Percentiles rank a stretch among this genome's conserved stretches.
Evolutionary conservation across 1,284 basidiomycete species (phyloP).

Genomic region (Sanghuangporus sanghuang): DNA sequence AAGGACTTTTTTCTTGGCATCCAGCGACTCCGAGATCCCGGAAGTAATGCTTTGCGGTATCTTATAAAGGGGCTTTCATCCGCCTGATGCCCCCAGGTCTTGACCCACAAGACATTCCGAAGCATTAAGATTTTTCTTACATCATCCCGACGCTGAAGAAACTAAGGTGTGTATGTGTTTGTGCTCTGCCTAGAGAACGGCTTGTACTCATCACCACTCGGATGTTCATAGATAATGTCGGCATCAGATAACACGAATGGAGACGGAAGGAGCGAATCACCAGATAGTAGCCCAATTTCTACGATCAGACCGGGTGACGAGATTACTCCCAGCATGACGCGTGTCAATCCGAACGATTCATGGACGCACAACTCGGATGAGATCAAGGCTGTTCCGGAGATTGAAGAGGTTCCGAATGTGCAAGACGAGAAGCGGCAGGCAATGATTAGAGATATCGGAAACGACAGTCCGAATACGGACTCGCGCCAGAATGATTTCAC

Average conservation of each 20-base stretch:
- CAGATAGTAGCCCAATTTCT: not conserved
- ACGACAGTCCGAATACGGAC: conserved; percentile 9
- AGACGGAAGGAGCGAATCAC: not conserved
- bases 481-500: conserved; percentile 49
- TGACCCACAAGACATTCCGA: not conserved
- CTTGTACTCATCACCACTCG: not conserved
- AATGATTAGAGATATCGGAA: not conserved
- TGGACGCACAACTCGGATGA: not conserved
- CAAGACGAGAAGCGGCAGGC: not conserved
- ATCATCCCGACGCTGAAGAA: not conserved
- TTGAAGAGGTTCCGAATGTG: not conserved
- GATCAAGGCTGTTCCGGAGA: not conserved
- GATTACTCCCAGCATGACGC: too few species aligned
- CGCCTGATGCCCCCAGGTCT: not conserved
- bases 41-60: not conserved
- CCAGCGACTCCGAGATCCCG: not conserved
- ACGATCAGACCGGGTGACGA: not conserved
- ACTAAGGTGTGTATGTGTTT: not conserved
- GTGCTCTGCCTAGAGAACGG: not conserved
- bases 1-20: not conserved
- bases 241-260: not conserved
- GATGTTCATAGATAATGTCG: not conserved
- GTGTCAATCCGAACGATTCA: not conserved
- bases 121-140: not conserved
- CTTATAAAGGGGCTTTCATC: not conserved